Evolutionary conservation across 139 green algal species (phyloP).

Genomic region (Micromonas pusilla): DNA sequence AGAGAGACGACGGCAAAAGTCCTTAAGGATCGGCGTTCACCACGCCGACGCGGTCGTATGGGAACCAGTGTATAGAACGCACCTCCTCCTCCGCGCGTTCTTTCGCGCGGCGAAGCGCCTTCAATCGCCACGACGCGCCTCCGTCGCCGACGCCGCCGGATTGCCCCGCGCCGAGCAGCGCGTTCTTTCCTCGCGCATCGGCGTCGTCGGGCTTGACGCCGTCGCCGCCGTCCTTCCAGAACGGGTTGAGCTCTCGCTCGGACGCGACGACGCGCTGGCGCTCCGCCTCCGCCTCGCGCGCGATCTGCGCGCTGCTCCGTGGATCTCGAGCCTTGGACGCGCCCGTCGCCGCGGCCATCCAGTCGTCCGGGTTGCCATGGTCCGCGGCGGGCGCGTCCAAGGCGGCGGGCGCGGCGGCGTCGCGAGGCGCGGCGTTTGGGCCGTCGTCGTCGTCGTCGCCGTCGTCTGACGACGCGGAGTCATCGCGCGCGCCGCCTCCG

Average conservation of each 20-base stretch:
- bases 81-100: constrained; percentile 59
- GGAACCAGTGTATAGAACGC: constrained; percentile 39
- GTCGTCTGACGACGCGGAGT: neutral
- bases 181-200: neutral
- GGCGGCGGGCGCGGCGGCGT: neutral
- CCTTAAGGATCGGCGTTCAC: too few relatives aligned
- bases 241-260: constrained; percentile 37
- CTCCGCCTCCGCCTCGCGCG: neutral
- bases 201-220: constrained; percentile 20
- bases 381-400: neutral
- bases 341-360: neutral
- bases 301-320: neutral
- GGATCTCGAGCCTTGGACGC: neutral
- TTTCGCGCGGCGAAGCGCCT: constrained; percentile 78
- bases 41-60: too few relatives aligned
- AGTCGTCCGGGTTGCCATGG: neutral
- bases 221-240: constrained; percentile 33
- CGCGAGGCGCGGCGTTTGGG: neutral
- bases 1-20: too few relatives aligned
- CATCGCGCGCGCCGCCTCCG: neutral
- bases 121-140: constrained; percentile 83
- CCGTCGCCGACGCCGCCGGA: constrained; percentile 63
- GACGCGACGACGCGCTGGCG: neutral
- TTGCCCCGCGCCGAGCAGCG: neutral
- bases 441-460: neutral